Evolutionary conservation across 2,329 filamentous ascomycete genomes (phyloP).

Genomic region (Pseudovirgaria hyperparasitica): DNA sequence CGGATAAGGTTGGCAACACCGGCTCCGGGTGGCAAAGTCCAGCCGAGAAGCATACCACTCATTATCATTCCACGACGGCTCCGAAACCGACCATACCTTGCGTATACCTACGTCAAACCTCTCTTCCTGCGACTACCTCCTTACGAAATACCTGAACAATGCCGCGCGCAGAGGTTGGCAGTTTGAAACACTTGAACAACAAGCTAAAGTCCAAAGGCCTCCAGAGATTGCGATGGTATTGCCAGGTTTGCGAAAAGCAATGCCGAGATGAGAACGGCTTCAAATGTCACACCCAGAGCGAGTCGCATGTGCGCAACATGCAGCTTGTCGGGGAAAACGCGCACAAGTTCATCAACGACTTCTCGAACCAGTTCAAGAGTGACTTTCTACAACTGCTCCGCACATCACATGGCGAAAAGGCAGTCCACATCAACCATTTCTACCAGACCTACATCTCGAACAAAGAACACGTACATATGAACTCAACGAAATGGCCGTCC

Average conservation of each 20-base stretch:
- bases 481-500: constrained; percentile 76
- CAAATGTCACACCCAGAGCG: constrained; percentile 62
- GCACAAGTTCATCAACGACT: constrained; percentile 71
- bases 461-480: constrained; percentile 72
- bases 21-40: no score
- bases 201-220: constrained; percentile 69
- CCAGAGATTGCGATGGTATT: constrained; percentile 84
- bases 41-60: no score
- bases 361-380: constrained; percentile 64
- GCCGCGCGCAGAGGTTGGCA: constrained; percentile 85
- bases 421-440: constrained; percentile 79
- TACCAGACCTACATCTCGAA: constrained; percentile 85
- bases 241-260: constrained; percentile 63
- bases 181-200: constrained; percentile 82
- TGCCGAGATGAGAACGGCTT: constrained; percentile 72
- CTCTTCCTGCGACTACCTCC: no score
- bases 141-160: no score
- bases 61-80: no score
- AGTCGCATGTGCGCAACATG: constrained; percentile 84
- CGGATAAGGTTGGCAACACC: no score
- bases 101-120: no score
- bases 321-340: constrained; percentile 77
- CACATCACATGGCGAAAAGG: constrained; percentile 83
- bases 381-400: constrained; percentile 68
- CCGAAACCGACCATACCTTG: no score